These are phyloP conservation scores for Schizosaccharomyces osmophilus DNA, from an alignment of 805 yeast genomes.

Conservation along the genomic window DNA sequence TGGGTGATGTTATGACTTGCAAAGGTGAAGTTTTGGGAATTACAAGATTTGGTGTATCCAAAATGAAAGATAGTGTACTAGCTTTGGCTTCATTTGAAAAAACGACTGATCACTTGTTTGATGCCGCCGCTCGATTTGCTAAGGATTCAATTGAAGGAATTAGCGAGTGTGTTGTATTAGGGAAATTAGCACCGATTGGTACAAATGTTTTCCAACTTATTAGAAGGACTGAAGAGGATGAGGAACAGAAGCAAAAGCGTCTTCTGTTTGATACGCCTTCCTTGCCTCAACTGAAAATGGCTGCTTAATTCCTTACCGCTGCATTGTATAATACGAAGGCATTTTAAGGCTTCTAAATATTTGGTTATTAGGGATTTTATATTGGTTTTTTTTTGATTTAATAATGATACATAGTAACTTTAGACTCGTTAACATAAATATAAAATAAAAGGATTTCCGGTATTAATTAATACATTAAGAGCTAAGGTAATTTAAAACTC, in stretches of 20 bases:
- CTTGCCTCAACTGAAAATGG: background rate
- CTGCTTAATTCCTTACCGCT: background rate
- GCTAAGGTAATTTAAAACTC: too few species aligned
- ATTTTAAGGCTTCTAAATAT: background rate
- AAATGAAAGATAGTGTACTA: slow-evolving; percentile 93
- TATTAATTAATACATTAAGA: too few species aligned
- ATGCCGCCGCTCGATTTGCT: slow-evolving; percentile 95
- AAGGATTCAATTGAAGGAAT: slow-evolving; percentile 91
- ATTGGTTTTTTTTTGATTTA: background rate
- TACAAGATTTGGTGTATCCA: slow-evolving; percentile 89
- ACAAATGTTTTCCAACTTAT: slow-evolving; percentile 80
- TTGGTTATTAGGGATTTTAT: background rate
- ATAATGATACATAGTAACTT: too few species aligned
- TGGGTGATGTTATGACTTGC: slow-evolving; percentile 97
- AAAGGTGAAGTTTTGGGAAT: slow-evolving; percentile 96
- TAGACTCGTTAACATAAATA: too few species aligned
- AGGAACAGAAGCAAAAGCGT: slow-evolving; percentile 3
- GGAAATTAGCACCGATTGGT: slow-evolving; percentile 93
- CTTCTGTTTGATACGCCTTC: slow-evolving; percentile 9
- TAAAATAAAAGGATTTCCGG: too few species aligned
- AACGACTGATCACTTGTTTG: slow-evolving; percentile 93
- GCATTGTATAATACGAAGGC: background rate
- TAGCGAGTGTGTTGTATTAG: slow-evolving; percentile 86
- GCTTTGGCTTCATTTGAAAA: slow-evolving; percentile 94
- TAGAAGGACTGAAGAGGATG: slow-evolving; percentile 5